Conservation (phyloP, 805 yeast species). For the Candida ficus region DNA sequence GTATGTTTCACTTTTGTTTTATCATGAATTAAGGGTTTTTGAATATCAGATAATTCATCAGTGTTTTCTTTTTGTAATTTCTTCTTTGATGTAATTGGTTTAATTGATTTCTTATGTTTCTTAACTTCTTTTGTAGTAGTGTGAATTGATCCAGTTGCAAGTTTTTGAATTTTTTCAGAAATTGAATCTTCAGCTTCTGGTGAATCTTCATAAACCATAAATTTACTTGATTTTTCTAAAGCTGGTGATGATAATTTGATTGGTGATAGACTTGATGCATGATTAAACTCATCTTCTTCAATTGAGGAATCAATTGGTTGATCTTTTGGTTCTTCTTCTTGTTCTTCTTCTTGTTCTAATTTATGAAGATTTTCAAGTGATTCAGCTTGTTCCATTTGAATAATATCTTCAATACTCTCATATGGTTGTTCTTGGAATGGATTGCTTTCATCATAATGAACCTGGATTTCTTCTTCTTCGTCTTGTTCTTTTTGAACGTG, state of each 20-base stretch:
- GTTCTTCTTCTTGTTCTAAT: conserved; percentile 8
- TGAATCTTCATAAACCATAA: conserved; percentile 22
- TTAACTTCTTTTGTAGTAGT: background rate
- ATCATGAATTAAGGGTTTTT: conserved; percentile 20
- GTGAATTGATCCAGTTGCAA: conserved; percentile 16
- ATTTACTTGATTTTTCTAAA: conserved; percentile 6
- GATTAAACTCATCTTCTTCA: conserved; percentile 8
- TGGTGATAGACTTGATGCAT: conserved; percentile 22
- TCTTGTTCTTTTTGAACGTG: too few relatives aligned
- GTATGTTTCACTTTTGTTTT: conserved; percentile 21
- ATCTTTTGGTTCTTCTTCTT: conserved; percentile 1
- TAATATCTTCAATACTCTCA: conserved; percentile 6
- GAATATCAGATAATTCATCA: conserved; percentile 19
- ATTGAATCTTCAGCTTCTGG: conserved; percentile 9
- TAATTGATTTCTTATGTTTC: conserved; percentile 1
- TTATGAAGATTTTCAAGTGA: conserved; percentile 8
- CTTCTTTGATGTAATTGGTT: background rate
- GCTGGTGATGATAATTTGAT: conserved; percentile 19
- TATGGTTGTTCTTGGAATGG: conserved; percentile 14
- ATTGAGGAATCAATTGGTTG: background rate
- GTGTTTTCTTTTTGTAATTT: background rate
- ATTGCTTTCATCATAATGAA: conserved; percentile 22
- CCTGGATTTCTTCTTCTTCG: conserved; percentile 16
- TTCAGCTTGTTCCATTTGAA: conserved; percentile 6
- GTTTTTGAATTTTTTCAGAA: conserved; percentile 12